Evolutionary conservation across 1,139 yeast species (phyloP).

Genomic region (Yamadazyma conglobata): DNA sequence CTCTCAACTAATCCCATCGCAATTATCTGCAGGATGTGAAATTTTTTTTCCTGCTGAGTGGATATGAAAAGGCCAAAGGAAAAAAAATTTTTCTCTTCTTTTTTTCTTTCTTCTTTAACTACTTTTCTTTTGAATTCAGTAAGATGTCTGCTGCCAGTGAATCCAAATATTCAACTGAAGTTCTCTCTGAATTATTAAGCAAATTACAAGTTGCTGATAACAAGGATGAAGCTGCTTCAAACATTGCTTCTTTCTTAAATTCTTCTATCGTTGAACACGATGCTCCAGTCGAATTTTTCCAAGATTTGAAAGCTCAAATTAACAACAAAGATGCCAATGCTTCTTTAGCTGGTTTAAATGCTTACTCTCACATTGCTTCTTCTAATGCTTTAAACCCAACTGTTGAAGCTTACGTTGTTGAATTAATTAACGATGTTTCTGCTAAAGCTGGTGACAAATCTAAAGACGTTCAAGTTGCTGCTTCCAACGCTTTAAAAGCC

Average conservation of each 20-base stretch:
- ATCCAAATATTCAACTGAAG: slow-evolving; percentile 68
- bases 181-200: slow-evolving; percentile 89
- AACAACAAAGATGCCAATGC: slow-evolving; percentile 64
- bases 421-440: slow-evolving; percentile 65
- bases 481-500: slow-evolving; percentile 70
- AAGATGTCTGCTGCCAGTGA: slow-evolving; percentile 61
- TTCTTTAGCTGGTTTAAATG: slow-evolving; percentile 77
- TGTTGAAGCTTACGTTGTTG: slow-evolving; percentile 92
- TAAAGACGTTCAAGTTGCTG: slow-evolving; percentile 66
- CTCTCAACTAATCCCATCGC: too few species aligned
- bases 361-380: slow-evolving; percentile 81
- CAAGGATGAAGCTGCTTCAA: slow-evolving; percentile 82
- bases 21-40: slow-evolving; percentile 3
- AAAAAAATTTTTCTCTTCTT: slow-evolving; percentile 8
- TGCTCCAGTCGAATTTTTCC: slow-evolving; percentile 88
- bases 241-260: slow-evolving; percentile 90
- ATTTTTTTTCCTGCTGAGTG: slow-evolving; percentile 2
- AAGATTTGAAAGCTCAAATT: slow-evolving; percentile 70
- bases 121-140: slow-evolving; percentile 10
- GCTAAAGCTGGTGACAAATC: slow-evolving; percentile 89
- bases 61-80: neutral
- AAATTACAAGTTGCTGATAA: slow-evolving; percentile 92
- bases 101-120: slow-evolving; percentile 9
- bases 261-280: slow-evolving; percentile 98
- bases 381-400: slow-evolving; percentile 79